These are phyloP conservation scores for Fusarium foetens DNA, from an alignment of 2,329 filamentous ascomycete species.

Conservation along the genomic window DNA sequence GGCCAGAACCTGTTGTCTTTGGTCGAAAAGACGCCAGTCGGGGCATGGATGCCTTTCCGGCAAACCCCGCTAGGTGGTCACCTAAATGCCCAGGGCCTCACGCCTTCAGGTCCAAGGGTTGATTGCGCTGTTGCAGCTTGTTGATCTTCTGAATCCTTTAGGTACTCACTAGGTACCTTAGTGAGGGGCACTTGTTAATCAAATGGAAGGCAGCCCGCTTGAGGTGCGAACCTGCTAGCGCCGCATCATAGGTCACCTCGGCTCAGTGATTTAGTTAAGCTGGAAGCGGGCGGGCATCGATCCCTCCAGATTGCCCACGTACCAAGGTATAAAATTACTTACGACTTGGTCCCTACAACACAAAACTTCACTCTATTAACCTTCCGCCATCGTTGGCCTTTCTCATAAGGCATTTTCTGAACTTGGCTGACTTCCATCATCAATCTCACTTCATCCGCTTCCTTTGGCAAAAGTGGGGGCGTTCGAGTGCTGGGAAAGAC, in stretches of 20 bases:
- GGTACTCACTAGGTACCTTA: not conserved
- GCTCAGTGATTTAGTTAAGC: slow-evolving; percentile 19
- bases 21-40: slow-evolving; percentile 32
- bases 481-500: slow-evolving; percentile 16
- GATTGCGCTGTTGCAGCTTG: slow-evolving; percentile 20
- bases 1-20: slow-evolving; percentile 32
- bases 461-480: slow-evolving; percentile 27
- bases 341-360: slow-evolving; percentile 11
- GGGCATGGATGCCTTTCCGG: slow-evolving; percentile 12
- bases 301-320: slow-evolving; percentile 9
- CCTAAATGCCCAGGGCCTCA: not conserved
- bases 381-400: not conserved
- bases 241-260: slow-evolving; percentile 32
- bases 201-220: not conserved
- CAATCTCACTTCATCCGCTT: slow-evolving; percentile 2
- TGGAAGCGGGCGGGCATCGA: slow-evolving; percentile 13
- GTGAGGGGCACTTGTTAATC: slow-evolving; percentile 16
- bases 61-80: slow-evolving; percentile 26
- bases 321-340: slow-evolving; percentile 19
- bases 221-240: slow-evolving; percentile 13
- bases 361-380: slow-evolving; percentile 1
- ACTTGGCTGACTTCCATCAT: not conserved
- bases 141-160: slow-evolving; percentile 8
- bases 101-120: not conserved
- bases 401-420: not conserved